A percentile compares a stretch with the other conserved stretches of the same genome.
Conservation (phyloP, 176 grass and related monocot species). For the Zoysia pacifica region DNA sequence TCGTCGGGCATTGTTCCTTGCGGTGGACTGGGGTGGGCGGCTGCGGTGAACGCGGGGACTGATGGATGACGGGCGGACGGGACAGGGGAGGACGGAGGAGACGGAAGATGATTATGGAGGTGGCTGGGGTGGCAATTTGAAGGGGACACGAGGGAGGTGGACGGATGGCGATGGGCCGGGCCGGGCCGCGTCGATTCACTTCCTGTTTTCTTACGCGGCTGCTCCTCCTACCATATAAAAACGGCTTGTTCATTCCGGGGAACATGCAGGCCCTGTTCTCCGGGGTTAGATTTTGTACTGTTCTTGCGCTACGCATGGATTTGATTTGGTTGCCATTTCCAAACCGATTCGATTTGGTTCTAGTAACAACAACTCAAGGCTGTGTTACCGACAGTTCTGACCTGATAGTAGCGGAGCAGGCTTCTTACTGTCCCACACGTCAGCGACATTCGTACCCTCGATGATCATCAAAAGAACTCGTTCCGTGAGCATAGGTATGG, state of each 20-base stretch:
- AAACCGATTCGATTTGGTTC: too few relatives aligned
- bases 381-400: too few relatives aligned
- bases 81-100: too few relatives aligned
- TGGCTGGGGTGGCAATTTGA: slow-evolving; percentile 17
- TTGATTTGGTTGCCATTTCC: too few relatives aligned
- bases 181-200: slow-evolving; percentile 31
- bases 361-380: too few relatives aligned
- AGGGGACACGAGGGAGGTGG: slow-evolving; percentile 25
- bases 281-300: slow-evolving; percentile 6
- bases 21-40: neutral
- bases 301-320: neutral
- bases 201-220: neutral
- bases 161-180: slow-evolving; percentile 41
- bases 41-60: neutral
- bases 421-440: too few relatives aligned
- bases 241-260: slow-evolving; percentile 18
- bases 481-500: too few relatives aligned
- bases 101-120: too few relatives aligned
- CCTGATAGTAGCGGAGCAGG: too few relatives aligned
- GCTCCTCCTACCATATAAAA: neutral
- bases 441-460: too few relatives aligned
- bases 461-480: too few relatives aligned
- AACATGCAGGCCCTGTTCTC: slow-evolving; percentile 47
- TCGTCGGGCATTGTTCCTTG: slow-evolving; percentile 22
- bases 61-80: too few relatives aligned